These are phyloP conservation scores for Pseudomonodictys pantanalensis DNA, from an alignment of 495 filamentous ascomycete species.

Conservation along the genomic window DNA sequence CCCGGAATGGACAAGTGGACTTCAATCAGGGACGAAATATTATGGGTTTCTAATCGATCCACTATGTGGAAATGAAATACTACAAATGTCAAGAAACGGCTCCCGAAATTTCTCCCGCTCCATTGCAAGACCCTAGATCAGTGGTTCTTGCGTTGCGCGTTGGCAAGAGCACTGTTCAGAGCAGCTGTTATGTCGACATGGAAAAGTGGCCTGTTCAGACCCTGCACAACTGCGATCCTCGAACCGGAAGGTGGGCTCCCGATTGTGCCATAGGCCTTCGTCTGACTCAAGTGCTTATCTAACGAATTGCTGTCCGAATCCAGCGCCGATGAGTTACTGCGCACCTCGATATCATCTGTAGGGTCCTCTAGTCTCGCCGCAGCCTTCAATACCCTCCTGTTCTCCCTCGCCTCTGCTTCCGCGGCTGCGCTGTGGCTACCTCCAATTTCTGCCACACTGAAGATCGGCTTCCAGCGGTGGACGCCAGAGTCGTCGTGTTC, in stretches of 20 bases:
- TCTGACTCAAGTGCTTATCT: constrained; percentile 47
- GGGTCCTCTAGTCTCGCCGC: constrained; percentile 20
- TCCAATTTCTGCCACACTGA: constrained; percentile 86
- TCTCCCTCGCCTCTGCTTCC: constrained; percentile 48
- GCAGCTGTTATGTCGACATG: constrained; percentile 93
- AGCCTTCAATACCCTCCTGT: constrained; percentile 31
- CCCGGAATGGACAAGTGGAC: too few relatives aligned
- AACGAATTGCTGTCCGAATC: constrained; percentile 40
- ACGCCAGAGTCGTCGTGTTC: constrained; percentile 49
- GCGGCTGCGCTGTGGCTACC: constrained; percentile 66
- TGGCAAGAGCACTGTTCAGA: constrained; percentile 81
- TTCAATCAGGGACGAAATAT: too few relatives aligned
- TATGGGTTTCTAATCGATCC: too few relatives aligned
- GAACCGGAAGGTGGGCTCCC: constrained; percentile 15
- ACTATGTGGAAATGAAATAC: too few relatives aligned
- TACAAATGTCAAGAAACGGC: background rate
- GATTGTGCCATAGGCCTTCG: constrained; percentile 43
- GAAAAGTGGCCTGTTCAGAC: constrained; percentile 87
- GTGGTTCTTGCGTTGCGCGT: constrained; percentile 54
- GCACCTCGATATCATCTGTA: constrained; percentile 35
- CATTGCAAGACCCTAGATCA: background rate
- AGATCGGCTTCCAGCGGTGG: constrained; percentile 90
- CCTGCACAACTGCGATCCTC: constrained; percentile 70
- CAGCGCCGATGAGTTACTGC: constrained; percentile 2
- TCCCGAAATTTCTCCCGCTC: background rate